Evolutionary conservation across 2,329 filamentous ascomycete species (phyloP).

Genomic region (Byssochlamys sp.): DNA sequence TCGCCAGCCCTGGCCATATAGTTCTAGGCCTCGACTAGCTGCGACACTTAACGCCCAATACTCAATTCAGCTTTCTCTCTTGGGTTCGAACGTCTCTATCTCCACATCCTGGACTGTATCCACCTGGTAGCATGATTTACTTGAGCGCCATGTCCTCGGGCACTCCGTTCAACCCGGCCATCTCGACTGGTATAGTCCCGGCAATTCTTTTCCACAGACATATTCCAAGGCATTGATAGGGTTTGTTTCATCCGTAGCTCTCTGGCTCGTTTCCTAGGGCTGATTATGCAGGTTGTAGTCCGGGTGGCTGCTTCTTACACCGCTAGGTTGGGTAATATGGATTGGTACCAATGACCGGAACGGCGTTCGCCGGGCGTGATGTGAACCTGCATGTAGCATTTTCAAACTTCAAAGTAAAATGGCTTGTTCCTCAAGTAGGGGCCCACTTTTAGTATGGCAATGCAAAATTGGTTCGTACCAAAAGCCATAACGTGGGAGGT

Average conservation of each 20-base stretch:
- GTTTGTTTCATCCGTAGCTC: background rate
- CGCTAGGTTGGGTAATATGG: background rate
- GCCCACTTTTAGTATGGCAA: background rate
- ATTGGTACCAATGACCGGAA: background rate
- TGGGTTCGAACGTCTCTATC: background rate
- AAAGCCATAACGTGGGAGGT: no score
- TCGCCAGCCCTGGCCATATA: background rate
- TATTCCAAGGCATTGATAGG: background rate
- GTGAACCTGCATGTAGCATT: background rate
- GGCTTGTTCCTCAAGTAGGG: background rate
- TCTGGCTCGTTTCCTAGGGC: background rate
- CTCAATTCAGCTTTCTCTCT: background rate
- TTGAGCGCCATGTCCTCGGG: background rate
- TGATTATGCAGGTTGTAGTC: background rate
- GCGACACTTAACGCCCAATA: background rate
- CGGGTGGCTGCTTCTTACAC: background rate
- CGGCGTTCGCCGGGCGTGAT: background rate
- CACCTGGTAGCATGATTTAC: background rate
- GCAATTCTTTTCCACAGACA: background rate
- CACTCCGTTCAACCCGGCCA: background rate
- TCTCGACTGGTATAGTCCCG: background rate
- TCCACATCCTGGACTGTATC: background rate
- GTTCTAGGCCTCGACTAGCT: background rate
- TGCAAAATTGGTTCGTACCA: background rate
- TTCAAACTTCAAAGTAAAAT: background rate